These are phyloP conservation scores for Candida bentonensis DNA, from an alignment of 805 yeast species.

Conservation along the genomic window DNA sequence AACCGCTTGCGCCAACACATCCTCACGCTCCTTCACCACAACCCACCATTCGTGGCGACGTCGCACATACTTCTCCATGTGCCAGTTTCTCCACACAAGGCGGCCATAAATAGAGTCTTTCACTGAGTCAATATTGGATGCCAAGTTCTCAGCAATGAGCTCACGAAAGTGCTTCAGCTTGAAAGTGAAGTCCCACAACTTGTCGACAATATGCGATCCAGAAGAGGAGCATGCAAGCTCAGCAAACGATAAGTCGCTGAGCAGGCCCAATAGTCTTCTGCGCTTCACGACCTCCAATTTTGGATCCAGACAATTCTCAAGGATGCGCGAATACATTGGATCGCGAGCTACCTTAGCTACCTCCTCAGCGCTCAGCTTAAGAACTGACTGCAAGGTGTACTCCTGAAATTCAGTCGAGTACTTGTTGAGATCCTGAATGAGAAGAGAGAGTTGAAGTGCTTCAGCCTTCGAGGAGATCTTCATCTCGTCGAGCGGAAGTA, in stretches of 20 bases:
- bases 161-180: conserved; percentile 76
- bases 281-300: conserved; percentile 39
- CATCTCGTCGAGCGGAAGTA: neutral
- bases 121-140: conserved; percentile 44
- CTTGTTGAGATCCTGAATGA: conserved; percentile 57
- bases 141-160: conserved; percentile 58
- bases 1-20: conserved; percentile 11
- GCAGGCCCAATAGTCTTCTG: conserved; percentile 52
- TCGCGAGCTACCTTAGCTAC: conserved; percentile 67
- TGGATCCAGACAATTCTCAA: conserved; percentile 47
- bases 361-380: conserved; percentile 46
- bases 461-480: conserved; percentile 33
- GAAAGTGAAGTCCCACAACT: conserved; percentile 64
- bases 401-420: conserved; percentile 47
- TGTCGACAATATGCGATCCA: conserved; percentile 84
- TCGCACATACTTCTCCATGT: conserved; percentile 62
- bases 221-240: conserved; percentile 68
- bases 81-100: conserved; percentile 92
- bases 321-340: conserved; percentile 82
- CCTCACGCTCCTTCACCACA: conserved; percentile 20
- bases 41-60: conserved; percentile 74
- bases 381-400: conserved; percentile 41
- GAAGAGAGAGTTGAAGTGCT: conserved; percentile 66
- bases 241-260: conserved; percentile 36
- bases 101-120: conserved; percentile 82